Conservation (phyloP, 1,284 basidiomycete species). For the Papiliotrema nemorosa region DNA sequence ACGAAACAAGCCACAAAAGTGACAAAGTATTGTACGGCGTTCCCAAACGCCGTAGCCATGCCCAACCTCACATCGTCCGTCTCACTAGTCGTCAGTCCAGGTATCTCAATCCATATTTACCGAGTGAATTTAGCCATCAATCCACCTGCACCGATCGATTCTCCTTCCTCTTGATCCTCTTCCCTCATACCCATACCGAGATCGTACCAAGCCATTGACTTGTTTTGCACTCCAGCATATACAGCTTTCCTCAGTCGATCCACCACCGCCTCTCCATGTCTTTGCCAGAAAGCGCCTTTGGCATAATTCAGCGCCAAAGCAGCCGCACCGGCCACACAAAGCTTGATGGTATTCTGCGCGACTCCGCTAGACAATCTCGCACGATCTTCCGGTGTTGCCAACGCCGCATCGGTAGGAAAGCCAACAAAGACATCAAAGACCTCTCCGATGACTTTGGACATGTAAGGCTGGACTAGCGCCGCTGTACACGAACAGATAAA, state of each 20-base stretch:
- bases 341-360: slow-evolving; percentile 60
- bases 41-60: slow-evolving; percentile 70
- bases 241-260: slow-evolving; percentile 65
- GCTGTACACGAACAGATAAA: slow-evolving; percentile 63
- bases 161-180: slow-evolving; percentile 51
- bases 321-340: slow-evolving; percentile 67
- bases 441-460: slow-evolving; percentile 85
- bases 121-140: slow-evolving; percentile 90
- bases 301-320: slow-evolving; percentile 70
- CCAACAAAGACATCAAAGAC: slow-evolving; percentile 73
- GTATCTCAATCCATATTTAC: slow-evolving; percentile 52
- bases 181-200: slow-evolving; percentile 67
- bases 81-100: slow-evolving; percentile 59
- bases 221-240: slow-evolving; percentile 65
- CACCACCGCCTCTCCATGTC: slow-evolving; percentile 77
- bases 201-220: slow-evolving; percentile 85
- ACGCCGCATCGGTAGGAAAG: slow-evolving; percentile 49
- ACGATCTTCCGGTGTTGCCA: slow-evolving; percentile 52
- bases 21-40: slow-evolving; percentile 72
- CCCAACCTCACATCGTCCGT: slow-evolving; percentile 90
- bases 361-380: slow-evolving; percentile 60
- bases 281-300: slow-evolving; percentile 78
- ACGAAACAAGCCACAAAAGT: slow-evolving; percentile 74
- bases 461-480: slow-evolving; percentile 82
- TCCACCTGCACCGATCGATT: slow-evolving; percentile 76